Evolutionary conservation across 306 rosid genomes (phyloP), one percentile per base, ranked within the genome.

Genomic region (Glycine latifolia): DNA sequence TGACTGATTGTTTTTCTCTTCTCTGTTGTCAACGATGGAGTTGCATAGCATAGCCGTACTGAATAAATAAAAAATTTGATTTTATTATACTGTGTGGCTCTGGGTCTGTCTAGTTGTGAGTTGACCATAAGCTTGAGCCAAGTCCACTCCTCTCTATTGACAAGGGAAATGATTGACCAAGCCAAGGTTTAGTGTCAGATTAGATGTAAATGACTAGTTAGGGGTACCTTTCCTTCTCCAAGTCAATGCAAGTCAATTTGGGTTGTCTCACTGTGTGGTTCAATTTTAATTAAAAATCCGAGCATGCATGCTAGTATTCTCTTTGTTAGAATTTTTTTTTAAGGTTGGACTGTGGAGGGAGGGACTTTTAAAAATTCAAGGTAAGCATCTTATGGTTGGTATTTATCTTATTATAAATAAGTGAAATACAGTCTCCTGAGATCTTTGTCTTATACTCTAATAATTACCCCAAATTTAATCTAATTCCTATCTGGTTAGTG

Each of bases 41-140:
- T 26, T 26, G 2, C 31, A 0, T 26, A 26, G 2, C 31, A 26
- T 26, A 26, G 31, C 31, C 31, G 31, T 26, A 26, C 31, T 26
- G 31, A 2, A 26, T 0, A 26, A 26, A 26, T 1, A 26, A 1
- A 0, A 26, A 26, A 0, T 26, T 14, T 54, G 31, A 26, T n/a
- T 54, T 26, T 47, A 2, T 6, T 12, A 20, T n/a, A 3, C 53
- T 77, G 47, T 72, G 39, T 78, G 56, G 2, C 56, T 60, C 41
- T 26, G 31, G 31, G 31, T 26, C 31, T 73, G 86, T 73, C 73
- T 66, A 4, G 20, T 52, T 50, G 52, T 11, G 66, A 59, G 78
- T 87, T 87, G 85, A 83, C 89, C 66, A 73, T 73, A 83, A 78
- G 31, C 81, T 59, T 78, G 47, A 26, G 9, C 6, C 79, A 60